These are phyloP conservation scores for Pseudocercospora cruenta DNA, from an alignment of 2,329 filamentous ascomycete species.

Conservation along the genomic window DNA sequence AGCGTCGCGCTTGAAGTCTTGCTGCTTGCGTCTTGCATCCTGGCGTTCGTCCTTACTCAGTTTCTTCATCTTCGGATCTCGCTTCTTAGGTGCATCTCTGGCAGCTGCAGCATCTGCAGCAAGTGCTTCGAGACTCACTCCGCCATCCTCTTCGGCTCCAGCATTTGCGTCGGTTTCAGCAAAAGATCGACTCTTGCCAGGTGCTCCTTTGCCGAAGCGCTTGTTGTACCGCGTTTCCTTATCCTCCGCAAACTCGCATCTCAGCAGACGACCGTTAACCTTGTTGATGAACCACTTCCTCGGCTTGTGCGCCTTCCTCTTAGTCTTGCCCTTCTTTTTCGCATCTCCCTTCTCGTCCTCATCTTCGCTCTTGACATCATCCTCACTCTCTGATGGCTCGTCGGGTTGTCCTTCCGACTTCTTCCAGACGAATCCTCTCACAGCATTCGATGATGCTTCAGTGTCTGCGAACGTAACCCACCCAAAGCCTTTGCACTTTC, in stretches of 20 bases:
- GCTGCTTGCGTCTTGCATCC: slow-evolving; percentile 39
- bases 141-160: slow-evolving; percentile 15
- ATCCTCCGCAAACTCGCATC: slow-evolving; percentile 93
- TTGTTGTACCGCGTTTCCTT: slow-evolving; percentile 89
- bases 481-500: slow-evolving; percentile 96
- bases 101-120: slow-evolving; percentile 23
- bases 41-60: slow-evolving; percentile 39
- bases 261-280: slow-evolving; percentile 76
- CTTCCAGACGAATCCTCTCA: slow-evolving; percentile 77
- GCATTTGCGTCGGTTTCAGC: slow-evolving; percentile 27
- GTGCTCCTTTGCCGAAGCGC: slow-evolving; percentile 72
- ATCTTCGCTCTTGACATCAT: background rate
- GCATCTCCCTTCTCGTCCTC: slow-evolving; percentile 45
- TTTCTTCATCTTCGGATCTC: slow-evolving; percentile 35
- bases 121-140: slow-evolving; percentile 25
- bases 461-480: slow-evolving; percentile 90
- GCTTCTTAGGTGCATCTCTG: slow-evolving; percentile 29
- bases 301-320: slow-evolving; percentile 52
- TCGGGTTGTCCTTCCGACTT: slow-evolving; percentile 57
- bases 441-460: slow-evolving; percentile 73
- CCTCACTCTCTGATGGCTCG: slow-evolving; percentile 32
- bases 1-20: slow-evolving; percentile 42
- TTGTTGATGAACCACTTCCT: slow-evolving; percentile 81
- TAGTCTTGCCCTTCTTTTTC: slow-evolving; percentile 39
- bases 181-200: slow-evolving; percentile 19